phyloP scores from a whole-genome alignment of 2,329 filamentous ascomycete species.

The Diaporthe batatas region DNA sequence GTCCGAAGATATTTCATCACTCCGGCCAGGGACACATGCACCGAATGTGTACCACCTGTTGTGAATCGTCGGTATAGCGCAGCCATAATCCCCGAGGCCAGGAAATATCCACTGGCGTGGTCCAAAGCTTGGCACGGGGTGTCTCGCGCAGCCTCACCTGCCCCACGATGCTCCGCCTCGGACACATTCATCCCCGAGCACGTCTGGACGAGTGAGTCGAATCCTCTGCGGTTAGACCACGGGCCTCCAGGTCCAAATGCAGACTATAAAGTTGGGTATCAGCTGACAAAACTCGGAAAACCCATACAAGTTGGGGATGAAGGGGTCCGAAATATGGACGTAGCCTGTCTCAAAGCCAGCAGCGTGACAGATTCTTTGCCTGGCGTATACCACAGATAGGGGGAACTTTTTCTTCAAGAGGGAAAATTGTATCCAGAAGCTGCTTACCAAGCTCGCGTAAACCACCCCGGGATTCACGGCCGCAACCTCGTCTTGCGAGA shows the following conservation, averaged over 20 bases:
- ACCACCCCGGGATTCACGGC: not conserved
- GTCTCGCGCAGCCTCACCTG: not conserved
- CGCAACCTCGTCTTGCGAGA: not conserved
- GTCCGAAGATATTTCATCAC: constrained; percentile 1
- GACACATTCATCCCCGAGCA: constrained; percentile 1
- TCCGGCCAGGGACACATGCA: not conserved
- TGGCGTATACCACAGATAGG: too few relatives aligned
- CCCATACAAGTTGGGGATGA: too few relatives aligned
- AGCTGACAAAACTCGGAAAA: too few relatives aligned
- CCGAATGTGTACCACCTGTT: not conserved
- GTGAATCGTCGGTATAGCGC: not conserved
- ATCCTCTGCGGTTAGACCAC: not conserved
- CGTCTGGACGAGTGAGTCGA: not conserved
- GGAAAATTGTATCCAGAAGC: too few relatives aligned
- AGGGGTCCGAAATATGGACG: too few relatives aligned
- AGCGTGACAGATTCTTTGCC: too few relatives aligned
- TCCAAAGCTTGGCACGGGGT: not conserved
- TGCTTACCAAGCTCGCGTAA: not conserved
- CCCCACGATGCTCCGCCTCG: not conserved
- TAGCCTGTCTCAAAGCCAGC: too few relatives aligned
- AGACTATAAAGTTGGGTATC: not conserved
- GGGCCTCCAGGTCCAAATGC: not conserved
- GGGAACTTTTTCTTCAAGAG: too few relatives aligned
- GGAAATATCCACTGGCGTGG: not conserved
- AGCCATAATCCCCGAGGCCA: not conserved